Percentiles rank a stretch among this genome's conserved stretches.
phyloP scores from a whole-genome alignment of 441 rosid species.

The Erysimum pusillum region DNA sequence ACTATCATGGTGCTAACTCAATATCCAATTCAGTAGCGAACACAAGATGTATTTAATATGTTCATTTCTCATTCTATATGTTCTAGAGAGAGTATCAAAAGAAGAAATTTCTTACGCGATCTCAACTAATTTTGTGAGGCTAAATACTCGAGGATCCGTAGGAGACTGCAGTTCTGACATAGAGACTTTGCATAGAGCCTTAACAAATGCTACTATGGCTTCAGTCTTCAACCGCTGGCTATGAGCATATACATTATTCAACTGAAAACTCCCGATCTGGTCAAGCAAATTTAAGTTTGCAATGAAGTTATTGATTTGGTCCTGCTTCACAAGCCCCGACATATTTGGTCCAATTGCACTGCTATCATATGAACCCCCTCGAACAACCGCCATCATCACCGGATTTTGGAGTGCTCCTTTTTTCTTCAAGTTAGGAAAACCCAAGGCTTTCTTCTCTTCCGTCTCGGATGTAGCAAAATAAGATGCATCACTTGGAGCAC shows the following conservation, averaged over 20 bases:
- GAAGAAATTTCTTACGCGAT: conserved; percentile 74
- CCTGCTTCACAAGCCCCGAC: conserved; percentile 75
- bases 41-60: conserved; percentile 8
- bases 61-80: conserved; percentile 34
- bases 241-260: conserved; percentile 96
- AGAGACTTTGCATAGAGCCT: conserved; percentile 95
- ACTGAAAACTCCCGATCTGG: conserved; percentile 94
- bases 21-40: conserved; percentile 20
- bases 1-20: conserved; percentile 17
- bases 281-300: conserved; percentile 96
- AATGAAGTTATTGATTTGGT: conserved; percentile 83
- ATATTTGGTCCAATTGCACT: conserved; percentile 68
- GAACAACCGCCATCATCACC: conserved; percentile 96
- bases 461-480: conserved; percentile 75
- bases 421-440: conserved; percentile 77
- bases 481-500: conserved; percentile 93
- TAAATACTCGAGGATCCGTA: conserved; percentile 97
- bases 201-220: conserved; percentile 96
- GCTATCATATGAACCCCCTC: conserved; percentile 99
- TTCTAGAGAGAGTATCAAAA: conserved; percentile 17
- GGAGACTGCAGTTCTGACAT: conserved; percentile 97
- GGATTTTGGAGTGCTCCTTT: conserved; percentile 94
- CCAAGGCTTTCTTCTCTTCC: conserved; percentile 77
- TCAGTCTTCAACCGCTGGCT: conserved; percentile 97
- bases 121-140: conserved; percentile 98